These are phyloP conservation scores for Arthroderma sp. DNA, from an alignment of 2,329 filamentous ascomycete genomes.

Conservation along the genomic window DNA sequence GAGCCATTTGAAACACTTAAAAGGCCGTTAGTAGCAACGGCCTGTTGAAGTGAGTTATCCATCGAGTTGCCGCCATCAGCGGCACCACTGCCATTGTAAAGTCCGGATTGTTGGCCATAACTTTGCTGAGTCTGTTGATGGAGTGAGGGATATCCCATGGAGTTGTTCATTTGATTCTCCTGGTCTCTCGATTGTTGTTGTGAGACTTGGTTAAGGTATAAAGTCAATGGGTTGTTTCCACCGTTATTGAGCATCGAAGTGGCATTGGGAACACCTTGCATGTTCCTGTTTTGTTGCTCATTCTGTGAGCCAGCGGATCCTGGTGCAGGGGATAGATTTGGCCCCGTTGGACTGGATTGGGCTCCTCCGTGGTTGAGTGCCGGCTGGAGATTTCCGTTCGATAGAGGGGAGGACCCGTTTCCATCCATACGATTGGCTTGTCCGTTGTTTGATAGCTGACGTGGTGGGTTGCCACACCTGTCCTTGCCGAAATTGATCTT, in stretches of 20 bases:
- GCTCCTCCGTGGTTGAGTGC: constrained; percentile 41
- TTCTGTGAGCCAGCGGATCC: constrained; percentile 44
- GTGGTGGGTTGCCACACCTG: constrained; percentile 87
- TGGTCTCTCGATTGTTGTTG: constrained; percentile 53
- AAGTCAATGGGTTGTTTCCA: constrained; percentile 73
- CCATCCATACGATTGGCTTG: constrained; percentile 52
- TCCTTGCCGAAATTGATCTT: constrained; percentile 99
- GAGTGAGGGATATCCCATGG: constrained; percentile 28
- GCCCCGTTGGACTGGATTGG: constrained; percentile 48
- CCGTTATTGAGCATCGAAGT: constrained; percentile 66
- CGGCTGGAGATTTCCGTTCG: constrained; percentile 43
- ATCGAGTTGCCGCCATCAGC: constrained; percentile 46
- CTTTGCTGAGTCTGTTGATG: constrained; percentile 55
- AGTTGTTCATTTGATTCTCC: constrained; percentile 34
- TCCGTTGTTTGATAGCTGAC: constrained; percentile 60
- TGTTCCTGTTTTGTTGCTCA: constrained; percentile 44
- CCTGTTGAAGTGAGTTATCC: constrained; percentile 31
- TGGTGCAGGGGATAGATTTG: constrained; percentile 40
- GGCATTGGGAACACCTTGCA: constrained; percentile 43
- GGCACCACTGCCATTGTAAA: constrained; percentile 64
- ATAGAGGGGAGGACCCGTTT: constrained; percentile 41
- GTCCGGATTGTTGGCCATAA: constrained; percentile 58
- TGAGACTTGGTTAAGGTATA: constrained; percentile 75
- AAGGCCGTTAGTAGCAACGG: constrained; percentile 53
- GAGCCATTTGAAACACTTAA: constrained; percentile 38